phyloP scores from a whole-genome alignment of 768 basidiomycete species.

The Lentinus brumalis region DNA sequence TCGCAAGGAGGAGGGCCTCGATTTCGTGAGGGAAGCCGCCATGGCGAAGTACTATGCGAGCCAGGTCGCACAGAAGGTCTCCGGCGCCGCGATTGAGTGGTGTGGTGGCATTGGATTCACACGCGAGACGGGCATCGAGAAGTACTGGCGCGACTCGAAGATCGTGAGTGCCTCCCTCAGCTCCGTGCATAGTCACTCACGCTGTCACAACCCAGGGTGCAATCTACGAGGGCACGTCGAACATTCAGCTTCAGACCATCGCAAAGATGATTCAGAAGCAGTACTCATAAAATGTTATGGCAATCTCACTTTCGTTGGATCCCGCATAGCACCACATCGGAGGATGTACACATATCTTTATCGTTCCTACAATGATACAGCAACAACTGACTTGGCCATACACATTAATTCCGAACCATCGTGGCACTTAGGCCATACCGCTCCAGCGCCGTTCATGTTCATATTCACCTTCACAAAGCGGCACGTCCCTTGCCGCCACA shows the following conservation, averaged over 20 bases:
- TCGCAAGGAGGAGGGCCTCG: slow-evolving; percentile 85
- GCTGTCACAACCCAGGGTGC: slow-evolving; percentile 56
- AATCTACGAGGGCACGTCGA: slow-evolving; percentile 95
- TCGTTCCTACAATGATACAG: too few relatives aligned
- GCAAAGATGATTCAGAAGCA: slow-evolving; percentile 89
- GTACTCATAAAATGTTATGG: slow-evolving; percentile 50
- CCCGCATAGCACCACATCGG: background rate
- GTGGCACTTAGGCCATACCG: background rate
- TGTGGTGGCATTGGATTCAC: slow-evolving; percentile 92
- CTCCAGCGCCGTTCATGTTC: background rate
- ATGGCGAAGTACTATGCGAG: slow-evolving; percentile 97
- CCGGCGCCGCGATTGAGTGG: slow-evolving; percentile 94
- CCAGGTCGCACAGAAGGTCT: slow-evolving; percentile 84
- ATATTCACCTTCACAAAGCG: background rate
- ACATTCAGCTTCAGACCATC: slow-evolving; percentile 96
- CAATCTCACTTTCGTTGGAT: too few relatives aligned
- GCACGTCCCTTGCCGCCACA: background rate
- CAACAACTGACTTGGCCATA: too few relatives aligned
- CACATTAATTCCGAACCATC: too few relatives aligned
- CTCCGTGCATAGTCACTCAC: slow-evolving; percentile 10
- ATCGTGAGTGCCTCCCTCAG: slow-evolving; percentile 58
- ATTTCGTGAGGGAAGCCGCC: slow-evolving; percentile 92
- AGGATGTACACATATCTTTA: background rate
- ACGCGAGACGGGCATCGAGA: slow-evolving; percentile 93
- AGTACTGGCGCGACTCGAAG: slow-evolving; percentile 96